A percentile compares a stretch with the other conserved stretches of the same genome.
These are phyloP conservation scores for Stephanodiscus triporus DNA, from an alignment of 108 stramenopile genomes.

Conservation along the genomic window DNA sequence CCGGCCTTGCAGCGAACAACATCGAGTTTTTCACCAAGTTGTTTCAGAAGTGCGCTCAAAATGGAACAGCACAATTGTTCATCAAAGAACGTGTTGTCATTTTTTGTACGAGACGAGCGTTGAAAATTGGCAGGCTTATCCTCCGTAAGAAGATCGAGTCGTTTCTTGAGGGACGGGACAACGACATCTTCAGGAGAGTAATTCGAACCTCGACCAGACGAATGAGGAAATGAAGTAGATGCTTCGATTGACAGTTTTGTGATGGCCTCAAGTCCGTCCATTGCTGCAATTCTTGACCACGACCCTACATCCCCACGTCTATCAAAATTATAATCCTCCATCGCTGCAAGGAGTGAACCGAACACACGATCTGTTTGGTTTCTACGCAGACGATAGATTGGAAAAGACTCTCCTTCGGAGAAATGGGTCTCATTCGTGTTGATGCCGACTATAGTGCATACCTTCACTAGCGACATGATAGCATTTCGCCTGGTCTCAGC, in stretches of 20 bases:
- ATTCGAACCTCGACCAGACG: background rate
- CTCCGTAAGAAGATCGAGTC: conserved; percentile 8
- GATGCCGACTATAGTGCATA: conserved; percentile 74
- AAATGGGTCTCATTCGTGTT: background rate
- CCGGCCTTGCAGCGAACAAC: conserved; percentile 85
- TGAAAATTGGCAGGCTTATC: background rate
- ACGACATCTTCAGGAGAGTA: conserved; percentile 1
- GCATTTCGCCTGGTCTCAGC: conserved; percentile 97
- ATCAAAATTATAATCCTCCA: conserved; percentile 96
- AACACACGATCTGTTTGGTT: conserved; percentile 69
- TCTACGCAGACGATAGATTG: conserved; percentile 24
- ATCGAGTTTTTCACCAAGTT: conserved; percentile 94
- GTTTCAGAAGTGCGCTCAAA: conserved; percentile 78
- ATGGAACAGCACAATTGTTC: conserved; percentile 47
- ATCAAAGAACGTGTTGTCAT: conserved; percentile 30
- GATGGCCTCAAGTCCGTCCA: conserved; percentile 77
- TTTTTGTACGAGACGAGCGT: background rate
- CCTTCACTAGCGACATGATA: conserved; percentile 62
- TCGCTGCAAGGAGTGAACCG: conserved; percentile 63
- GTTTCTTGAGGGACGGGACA: conserved; percentile 32
- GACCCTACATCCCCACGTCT: conserved; percentile 98
- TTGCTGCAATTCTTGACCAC: conserved; percentile 93
- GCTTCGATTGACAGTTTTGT: conserved; percentile 48
- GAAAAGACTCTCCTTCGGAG: conserved; percentile 28
- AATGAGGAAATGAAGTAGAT: conserved; percentile 38